A percentile compares a stretch with the other conserved stretches of the same genome.
Evolutionary conservation across 1,284 basidiomycete genomes (phyloP).

Genomic region (Fomitopsis palustris): DNA sequence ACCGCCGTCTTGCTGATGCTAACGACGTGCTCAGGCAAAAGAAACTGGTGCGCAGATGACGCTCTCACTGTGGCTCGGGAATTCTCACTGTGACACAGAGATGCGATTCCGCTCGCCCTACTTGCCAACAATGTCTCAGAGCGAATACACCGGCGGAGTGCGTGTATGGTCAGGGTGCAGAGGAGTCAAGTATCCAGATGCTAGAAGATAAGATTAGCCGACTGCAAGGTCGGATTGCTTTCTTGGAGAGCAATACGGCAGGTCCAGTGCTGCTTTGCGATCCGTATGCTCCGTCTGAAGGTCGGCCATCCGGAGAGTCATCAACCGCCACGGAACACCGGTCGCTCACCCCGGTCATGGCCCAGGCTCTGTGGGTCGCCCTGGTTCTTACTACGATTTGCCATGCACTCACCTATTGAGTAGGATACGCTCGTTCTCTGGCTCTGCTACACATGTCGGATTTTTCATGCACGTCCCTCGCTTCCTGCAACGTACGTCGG

Average conservation of each 20-base stretch:
- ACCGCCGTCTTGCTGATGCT: background rate
- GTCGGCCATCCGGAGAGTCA: background rate
- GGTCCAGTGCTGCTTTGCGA: constrained; percentile 20
- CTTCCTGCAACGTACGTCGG: constrained; percentile 19
- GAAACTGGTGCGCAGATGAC: background rate
- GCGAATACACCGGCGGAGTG: constrained; percentile 25
- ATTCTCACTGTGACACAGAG: constrained; percentile 12
- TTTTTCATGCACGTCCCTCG: constrained; percentile 37
- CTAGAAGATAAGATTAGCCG: constrained; percentile 29
- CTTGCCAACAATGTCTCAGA: constrained; percentile 25
- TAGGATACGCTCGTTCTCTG: constrained; percentile 33
- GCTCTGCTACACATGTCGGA: constrained; percentile 34
- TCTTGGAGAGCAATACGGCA: constrained; percentile 24
- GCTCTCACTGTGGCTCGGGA: background rate
- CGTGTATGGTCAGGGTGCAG: constrained; percentile 26
- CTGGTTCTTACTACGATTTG: too few relatives aligned
- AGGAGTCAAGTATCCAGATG: constrained; percentile 23
- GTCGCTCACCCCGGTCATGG: background rate
- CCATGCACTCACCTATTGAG: background rate
- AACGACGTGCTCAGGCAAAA: background rate
- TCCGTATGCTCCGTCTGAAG: constrained; percentile 7
- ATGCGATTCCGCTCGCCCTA: constrained; percentile 28
- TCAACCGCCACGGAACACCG: constrained; percentile 11
- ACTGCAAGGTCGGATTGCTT: constrained; percentile 25
- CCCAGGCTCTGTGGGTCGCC: background rate